Conservation (phyloP, 139 green algal species). For the Asterochloris erici region DNA sequence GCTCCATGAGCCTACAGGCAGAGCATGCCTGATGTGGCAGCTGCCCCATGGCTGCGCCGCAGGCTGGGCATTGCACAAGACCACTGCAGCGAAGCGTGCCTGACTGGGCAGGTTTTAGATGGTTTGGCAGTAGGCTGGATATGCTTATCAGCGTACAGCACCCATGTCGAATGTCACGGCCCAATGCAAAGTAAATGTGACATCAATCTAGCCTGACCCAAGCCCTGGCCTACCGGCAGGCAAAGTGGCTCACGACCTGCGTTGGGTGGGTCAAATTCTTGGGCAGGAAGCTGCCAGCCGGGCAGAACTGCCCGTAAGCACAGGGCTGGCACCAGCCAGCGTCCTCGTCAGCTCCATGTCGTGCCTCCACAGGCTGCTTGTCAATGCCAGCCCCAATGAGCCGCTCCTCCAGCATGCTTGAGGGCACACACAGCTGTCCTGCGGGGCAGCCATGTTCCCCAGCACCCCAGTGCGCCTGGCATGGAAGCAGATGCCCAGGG, state of each 20-base stretch:
- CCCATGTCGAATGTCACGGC: background rate
- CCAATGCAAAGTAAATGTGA: background rate
- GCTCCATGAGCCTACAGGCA: background rate
- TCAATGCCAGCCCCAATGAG: too few species aligned
- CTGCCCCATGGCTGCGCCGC: background rate
- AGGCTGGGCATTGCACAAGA: too few species aligned
- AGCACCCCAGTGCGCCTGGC: too few species aligned
- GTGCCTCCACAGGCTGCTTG: too few species aligned
- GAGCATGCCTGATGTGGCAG: background rate
- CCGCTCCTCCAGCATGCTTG: too few species aligned
- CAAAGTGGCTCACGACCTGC: background rate
- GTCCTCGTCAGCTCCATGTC: background rate
- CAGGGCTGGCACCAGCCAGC: conserved; percentile 30
- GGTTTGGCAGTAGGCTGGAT: too few species aligned
- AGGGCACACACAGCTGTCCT: too few species aligned
- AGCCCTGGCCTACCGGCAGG: conserved; percentile 8
- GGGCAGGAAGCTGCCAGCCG: conserved; percentile 25
- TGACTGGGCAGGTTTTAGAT: too few species aligned
- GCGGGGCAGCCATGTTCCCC: too few species aligned
- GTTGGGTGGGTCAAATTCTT: background rate
- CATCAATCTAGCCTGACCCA: background rate
- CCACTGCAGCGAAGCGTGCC: too few species aligned
- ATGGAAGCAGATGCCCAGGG: too few species aligned
- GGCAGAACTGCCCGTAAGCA: conserved; percentile 40
- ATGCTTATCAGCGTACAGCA: background rate